Conservation (phyloP, 495 filamentous ascomycete genomes). For the Penicillium longicatenatum region DNA sequence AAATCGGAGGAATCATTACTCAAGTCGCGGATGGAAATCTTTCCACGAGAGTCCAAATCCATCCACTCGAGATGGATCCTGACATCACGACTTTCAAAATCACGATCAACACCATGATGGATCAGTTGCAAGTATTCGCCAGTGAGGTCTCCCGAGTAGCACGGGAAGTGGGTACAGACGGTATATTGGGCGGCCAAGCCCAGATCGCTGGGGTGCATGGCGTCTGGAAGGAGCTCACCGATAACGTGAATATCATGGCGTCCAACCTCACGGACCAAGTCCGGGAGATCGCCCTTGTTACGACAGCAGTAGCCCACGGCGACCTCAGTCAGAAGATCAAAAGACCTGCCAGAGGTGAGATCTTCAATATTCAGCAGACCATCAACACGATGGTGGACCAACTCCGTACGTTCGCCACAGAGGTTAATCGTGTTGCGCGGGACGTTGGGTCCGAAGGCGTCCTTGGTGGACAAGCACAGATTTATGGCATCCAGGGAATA, state of each 20-base stretch:
- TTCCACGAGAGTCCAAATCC: no score
- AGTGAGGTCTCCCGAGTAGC: constrained; percentile 81
- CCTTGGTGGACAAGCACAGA: constrained; percentile 93
- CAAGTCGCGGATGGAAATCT: no score
- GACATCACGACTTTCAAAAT: constrained; percentile 67
- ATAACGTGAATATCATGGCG: constrained; percentile 99
- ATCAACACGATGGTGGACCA: constrained; percentile 99
- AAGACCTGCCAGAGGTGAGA: constrained; percentile 92
- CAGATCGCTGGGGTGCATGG: constrained; percentile 92
- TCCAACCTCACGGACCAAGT: constrained; percentile 82
- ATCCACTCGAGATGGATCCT: no score
- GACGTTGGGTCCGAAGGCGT: constrained; percentile 98
- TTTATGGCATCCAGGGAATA: constrained; percentile 79
- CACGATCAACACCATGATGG: constrained; percentile 97
- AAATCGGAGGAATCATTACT: no score
- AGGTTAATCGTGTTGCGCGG: constrained; percentile 92
- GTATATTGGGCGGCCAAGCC: constrained; percentile 91
- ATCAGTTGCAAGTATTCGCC: constrained; percentile 95
- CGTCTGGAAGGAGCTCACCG: constrained; percentile 98
- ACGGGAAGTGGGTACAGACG: constrained; percentile 86
- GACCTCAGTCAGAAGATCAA: constrained; percentile 96
- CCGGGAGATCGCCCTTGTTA: constrained; percentile 95
- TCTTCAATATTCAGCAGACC: constrained; percentile 91
- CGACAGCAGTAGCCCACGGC: constrained; percentile 93
- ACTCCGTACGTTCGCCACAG: constrained; percentile 91